Percentiles rank a stretch among this genome's conserved stretches.
These are phyloP conservation scores for Saposhnikovia divaricata DNA, from an alignment of 129 eudicot species.

Conservation along the genomic window DNA sequence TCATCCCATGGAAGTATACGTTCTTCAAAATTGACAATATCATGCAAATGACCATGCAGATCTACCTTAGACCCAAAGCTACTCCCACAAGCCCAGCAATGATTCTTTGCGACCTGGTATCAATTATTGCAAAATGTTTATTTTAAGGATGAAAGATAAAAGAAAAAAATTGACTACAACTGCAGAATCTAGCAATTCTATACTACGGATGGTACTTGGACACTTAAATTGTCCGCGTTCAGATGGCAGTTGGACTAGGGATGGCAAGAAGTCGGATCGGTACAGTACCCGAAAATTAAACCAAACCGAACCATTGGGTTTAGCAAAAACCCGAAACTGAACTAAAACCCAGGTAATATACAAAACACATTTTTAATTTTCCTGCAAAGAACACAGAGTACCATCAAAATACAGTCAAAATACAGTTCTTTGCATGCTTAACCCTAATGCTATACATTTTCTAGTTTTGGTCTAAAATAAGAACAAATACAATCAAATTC, in stretches of 20 bases:
- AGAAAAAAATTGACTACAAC: not conserved
- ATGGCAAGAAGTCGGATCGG: too few species aligned
- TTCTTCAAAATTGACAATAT: constrained; percentile 19
- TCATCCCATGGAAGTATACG: constrained; percentile 52
- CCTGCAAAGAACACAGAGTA: too few species aligned
- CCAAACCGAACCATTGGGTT: too few species aligned
- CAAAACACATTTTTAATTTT: too few species aligned
- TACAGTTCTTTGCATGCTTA: too few species aligned
- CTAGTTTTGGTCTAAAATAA: too few species aligned
- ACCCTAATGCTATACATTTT: too few species aligned
- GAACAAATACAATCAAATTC: too few species aligned
- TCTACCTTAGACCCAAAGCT: constrained; percentile 37
- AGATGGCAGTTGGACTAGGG: not conserved
- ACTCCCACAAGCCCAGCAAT: constrained; percentile 67
- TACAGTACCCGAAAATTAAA: too few species aligned
- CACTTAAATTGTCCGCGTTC: not conserved
- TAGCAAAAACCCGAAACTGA: too few species aligned
- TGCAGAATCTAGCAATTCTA: not conserved
- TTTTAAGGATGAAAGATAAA: not conserved
- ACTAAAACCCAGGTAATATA: too few species aligned
- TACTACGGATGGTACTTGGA: not conserved
- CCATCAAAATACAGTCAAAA: too few species aligned
- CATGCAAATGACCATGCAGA: constrained; percentile 50
- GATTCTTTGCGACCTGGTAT: constrained; percentile 52
- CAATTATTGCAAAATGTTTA: not conserved